These are phyloP conservation scores for Zhuliangozyma blackwelliae DNA, from an alignment of 1,139 yeast genomes.

Conservation along the genomic window DNA sequence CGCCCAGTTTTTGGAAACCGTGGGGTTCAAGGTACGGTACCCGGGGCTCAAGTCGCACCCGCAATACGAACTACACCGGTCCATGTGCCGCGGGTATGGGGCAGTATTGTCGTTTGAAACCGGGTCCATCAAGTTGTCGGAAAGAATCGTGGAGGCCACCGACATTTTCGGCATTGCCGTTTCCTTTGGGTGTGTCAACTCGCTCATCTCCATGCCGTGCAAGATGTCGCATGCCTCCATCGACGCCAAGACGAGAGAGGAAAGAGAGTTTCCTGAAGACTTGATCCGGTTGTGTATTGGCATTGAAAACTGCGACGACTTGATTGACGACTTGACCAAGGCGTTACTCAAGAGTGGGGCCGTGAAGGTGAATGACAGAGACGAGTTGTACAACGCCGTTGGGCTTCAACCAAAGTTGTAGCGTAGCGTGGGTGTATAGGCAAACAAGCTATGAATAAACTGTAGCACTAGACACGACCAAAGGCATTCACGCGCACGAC, in stretches of 20 bases:
- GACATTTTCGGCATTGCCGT: conserved; percentile 86
- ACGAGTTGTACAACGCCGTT: conserved; percentile 43
- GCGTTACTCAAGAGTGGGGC: conserved; percentile 70
- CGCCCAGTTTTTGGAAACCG: conserved; percentile 64
- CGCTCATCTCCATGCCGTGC: conserved; percentile 88
- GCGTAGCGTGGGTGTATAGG: background rate
- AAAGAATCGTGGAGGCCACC: conserved; percentile 70
- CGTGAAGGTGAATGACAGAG: conserved; percentile 39
- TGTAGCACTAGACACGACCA: no score
- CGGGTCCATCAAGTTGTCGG: conserved; percentile 63
- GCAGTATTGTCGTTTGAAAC: conserved; percentile 89
- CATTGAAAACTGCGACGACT: conserved; percentile 63
- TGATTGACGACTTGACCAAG: conserved; percentile 67
- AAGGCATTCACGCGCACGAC: no score
- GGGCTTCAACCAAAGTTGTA: conserved; percentile 38
- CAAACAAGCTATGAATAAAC: no score
- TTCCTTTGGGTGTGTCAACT: conserved; percentile 91
- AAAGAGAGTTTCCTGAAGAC: conserved; percentile 89
- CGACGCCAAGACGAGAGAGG: conserved; percentile 79
- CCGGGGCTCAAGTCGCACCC: conserved; percentile 84
- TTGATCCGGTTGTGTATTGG: conserved; percentile 85
- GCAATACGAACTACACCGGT: conserved; percentile 70
- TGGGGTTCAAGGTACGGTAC: conserved; percentile 69
- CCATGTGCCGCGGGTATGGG: conserved; percentile 81
- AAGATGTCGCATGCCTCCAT: conserved; percentile 97